phyloP scores from a whole-genome alignment of 2,329 filamentous ascomycete species.

The Talaromyces albobiverticillius region DNA sequence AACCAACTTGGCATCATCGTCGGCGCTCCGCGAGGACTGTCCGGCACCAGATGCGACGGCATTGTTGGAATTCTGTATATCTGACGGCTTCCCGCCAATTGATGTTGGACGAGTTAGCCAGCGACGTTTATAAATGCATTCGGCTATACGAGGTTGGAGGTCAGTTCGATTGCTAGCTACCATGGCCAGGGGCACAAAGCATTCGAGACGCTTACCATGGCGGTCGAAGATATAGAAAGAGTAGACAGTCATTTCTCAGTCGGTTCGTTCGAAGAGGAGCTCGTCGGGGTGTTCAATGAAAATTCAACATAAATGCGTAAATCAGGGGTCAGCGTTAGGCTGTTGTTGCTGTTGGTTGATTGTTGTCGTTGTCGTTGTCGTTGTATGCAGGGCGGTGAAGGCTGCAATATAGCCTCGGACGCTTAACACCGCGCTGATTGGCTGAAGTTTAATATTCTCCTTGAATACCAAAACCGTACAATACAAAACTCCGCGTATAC shows the following conservation, averaged over 20 bases:
- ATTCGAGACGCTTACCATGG: constrained; percentile 65
- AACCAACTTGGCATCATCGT: constrained; percentile 92
- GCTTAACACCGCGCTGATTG: background rate
- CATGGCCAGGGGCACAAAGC: background rate
- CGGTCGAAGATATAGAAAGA: constrained; percentile 99
- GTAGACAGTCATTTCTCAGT: constrained; percentile 75
- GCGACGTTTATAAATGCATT: constrained; percentile 92
- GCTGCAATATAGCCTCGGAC: background rate
- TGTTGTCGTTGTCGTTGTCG: background rate
- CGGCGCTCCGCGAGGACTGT: constrained; percentile 50
- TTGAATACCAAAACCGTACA: background rate
- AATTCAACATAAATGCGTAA: too few relatives aligned
- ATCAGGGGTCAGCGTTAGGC: background rate
- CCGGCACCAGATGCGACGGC: constrained; percentile 33
- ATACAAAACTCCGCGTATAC: background rate
- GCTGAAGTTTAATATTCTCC: background rate
- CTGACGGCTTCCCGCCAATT: constrained; percentile 44
- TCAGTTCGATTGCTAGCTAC: constrained; percentile 9
- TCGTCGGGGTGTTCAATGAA: too few relatives aligned
- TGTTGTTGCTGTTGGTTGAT: background rate
- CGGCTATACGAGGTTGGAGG: constrained; percentile 57
- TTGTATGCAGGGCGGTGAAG: background rate
- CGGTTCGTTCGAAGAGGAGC: constrained; percentile 24
- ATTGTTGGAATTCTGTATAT: constrained; percentile 46
- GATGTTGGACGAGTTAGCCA: constrained; percentile 64